Base-by-base conservation (phyloP, 1,284 basidiomycete species). In the Ganoderma resinaceum region DNA sequence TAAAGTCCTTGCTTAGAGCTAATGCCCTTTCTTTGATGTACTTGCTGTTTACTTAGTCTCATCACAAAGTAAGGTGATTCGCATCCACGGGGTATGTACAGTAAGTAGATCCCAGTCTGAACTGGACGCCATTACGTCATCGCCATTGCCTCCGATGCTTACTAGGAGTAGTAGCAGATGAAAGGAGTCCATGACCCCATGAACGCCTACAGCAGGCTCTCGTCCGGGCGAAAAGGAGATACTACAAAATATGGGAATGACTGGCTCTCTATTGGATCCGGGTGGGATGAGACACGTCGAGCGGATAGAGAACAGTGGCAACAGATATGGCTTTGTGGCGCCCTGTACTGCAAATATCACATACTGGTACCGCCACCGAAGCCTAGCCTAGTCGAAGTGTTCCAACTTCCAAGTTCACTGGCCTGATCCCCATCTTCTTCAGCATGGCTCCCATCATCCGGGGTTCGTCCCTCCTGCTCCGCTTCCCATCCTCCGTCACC, bases 391-490 rank as follows among this genome's bases (percentile, higher is more conserved):
- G 74, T 83, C 82, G 78, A 90, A 90, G 64, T 86, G 83, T 70
- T 80, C 77, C 42, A 80, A 75, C 66, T 75, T 80, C 77, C 42
- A 80, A 75, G 66, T 75, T 76, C 18, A 72, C 75, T 26, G 80
- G 78, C 26, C 62, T 75, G 60, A 85, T 73, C 1, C 83, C 80
- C 58, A 91, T 77, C 72, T 81, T 81, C 63, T 79, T 79, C 66
- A 91, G 80, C 66, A 91, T 80, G 53, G 80, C 78, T 62, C 70
- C 53, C 80, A 91, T 83, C 78, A 81, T 82, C 70, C 71, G 77
- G 31, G 81, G 80, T 62, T 86, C 84, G 66, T 84, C 80, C 70
- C 70, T 77, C 73, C 69, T 69, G 43, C 61, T 66, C 61, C 60
- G 69, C 73, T 79, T 77, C 43, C 76, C 78, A 9, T 79, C 77